Conservation (phyloP, 371 early-diverging fungal genomes). For the Fennellomyces sp. region DNA sequence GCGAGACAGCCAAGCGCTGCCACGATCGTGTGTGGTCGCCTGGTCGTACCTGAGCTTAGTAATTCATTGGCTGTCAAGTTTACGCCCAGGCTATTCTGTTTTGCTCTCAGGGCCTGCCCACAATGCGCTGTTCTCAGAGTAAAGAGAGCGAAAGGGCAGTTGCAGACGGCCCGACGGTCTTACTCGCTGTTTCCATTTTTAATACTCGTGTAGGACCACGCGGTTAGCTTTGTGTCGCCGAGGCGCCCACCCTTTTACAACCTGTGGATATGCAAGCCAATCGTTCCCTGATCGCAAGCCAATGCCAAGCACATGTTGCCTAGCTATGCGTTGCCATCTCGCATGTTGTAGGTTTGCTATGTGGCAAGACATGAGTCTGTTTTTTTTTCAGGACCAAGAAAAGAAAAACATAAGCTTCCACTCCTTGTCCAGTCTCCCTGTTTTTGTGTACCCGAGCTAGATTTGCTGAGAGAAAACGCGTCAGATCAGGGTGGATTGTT, state of each 20-base stretch:
- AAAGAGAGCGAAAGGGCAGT: not conserved
- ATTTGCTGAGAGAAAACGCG: not conserved
- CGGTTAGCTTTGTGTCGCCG: conserved; percentile 9
- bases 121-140: not conserved
- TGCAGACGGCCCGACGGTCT: not conserved
- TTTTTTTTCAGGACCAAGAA: too few relatives aligned
- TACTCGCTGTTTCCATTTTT: conserved; percentile 9
- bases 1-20: not conserved
- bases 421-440: not conserved
- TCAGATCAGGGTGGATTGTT: not conserved
- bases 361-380: too few relatives aligned
- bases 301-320: too few relatives aligned
- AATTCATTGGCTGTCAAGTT: not conserved
- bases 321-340: too few relatives aligned
- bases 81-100: not conserved
- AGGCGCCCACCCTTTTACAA: not conserved
- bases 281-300: too few relatives aligned
- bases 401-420: too few relatives aligned
- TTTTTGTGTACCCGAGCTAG: not conserved
- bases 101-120: not conserved
- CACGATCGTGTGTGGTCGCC: not conserved
- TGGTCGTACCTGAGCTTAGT: not conserved
- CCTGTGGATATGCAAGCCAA: not conserved
- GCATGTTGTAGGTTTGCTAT: too few relatives aligned
- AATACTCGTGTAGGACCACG: conserved; percentile 5